Base-by-base conservation (phyloP, 2,329 filamentous ascomycete genomes). In the Penicillium sp. region DNA sequence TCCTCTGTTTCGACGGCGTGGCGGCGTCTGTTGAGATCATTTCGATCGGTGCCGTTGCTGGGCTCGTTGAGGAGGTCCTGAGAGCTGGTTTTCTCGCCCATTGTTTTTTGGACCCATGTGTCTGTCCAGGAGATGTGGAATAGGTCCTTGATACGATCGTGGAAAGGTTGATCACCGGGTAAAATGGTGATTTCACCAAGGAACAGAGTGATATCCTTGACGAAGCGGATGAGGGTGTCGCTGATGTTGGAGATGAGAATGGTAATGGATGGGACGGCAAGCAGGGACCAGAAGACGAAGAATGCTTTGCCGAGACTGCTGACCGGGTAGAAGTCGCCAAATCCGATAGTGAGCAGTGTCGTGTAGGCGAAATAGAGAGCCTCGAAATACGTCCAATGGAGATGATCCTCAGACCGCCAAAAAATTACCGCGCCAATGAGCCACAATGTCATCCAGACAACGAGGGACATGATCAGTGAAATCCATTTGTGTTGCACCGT, bases 151-250 rank as follows among this genome's bases (percentile, higher is more conserved):
- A 76, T 52, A 6, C 69, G 64, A 11, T 69, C 70, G 42, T 57
- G 59, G 33, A 70, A 71, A 10, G 80, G 78, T 53, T 78, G 66
- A 35, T 84, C 82, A 8, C 78, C 80, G 1, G 84, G 84, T 1
- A 86, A 70, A 19, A 86, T 79, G 2, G 84, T 86, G 26, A 85
- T 65, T 33, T 82, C 81, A 13, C 83, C 84, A 4, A 85, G 62
- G 77, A 81, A 85, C n/a, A 84, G 80, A 0, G 83, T 85, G n/a
- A 82, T 59, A 52, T 86, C 82, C 25, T 81, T 80, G 71, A 87
- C 80, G 8, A 75, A 74, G 61, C 83, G 83, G 61, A 86, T 81
- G 10, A 79, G 61, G 0, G 75, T 78, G 53, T 77, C 75, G 10
- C 75, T 74, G 40, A 79, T 73, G 43, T 73, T 75, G 8, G 75